Base-by-base conservation (phyloP, 2,329 filamentous ascomycete genomes). In the Phoma herbarum region DNA sequence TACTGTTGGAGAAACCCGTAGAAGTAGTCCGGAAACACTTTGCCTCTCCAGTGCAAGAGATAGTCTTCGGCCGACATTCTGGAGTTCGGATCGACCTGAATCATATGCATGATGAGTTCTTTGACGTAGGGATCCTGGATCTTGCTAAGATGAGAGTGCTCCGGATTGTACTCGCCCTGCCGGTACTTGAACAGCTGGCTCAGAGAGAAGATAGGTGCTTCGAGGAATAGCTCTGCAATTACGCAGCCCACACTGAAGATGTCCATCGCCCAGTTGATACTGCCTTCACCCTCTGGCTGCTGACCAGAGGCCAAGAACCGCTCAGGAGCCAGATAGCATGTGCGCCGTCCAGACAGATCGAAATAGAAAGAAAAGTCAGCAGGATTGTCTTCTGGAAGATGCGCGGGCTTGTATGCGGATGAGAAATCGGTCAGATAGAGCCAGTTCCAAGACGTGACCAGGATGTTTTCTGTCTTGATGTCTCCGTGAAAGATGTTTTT, bases 381-480 rank as follows among this genome's bases (percentile, higher is more conserved):
- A 1, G 95, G 95, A 71, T 99, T 98, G 71, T 99, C 93, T 76
- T 97, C 94, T 2, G 95, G 95, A 2, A 99, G 83, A 76, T 92
- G 92, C 5, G 93, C 91, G 11, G 93, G 95, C 74, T 99, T 99
- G 81, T 96, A 98, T 0, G 91, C 90, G 0, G 94, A 93, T 4
- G 94, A 97, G 76, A 98, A 99, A 77, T 99, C 95, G n/a, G 93
- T 90, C 35, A 99, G 84, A 75, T 98, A 99, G 2, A 99, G 84
- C 95, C 96, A 99, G 80, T 98, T 97, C 95, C 95, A 99, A 7
- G 95, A 98, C 0, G 95, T 99, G 49, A 99, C 94, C 46, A 99
- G 82, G 33, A 96, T 88, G 71, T 99, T 99, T 78, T 99, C 94
- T 1, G 94, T 95, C 82, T 99, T 99, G 81, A 99, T 98, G 73